Conservation (phyloP, 2,329 filamentous ascomycete species). For the Colletotrichum sp. region DNA sequence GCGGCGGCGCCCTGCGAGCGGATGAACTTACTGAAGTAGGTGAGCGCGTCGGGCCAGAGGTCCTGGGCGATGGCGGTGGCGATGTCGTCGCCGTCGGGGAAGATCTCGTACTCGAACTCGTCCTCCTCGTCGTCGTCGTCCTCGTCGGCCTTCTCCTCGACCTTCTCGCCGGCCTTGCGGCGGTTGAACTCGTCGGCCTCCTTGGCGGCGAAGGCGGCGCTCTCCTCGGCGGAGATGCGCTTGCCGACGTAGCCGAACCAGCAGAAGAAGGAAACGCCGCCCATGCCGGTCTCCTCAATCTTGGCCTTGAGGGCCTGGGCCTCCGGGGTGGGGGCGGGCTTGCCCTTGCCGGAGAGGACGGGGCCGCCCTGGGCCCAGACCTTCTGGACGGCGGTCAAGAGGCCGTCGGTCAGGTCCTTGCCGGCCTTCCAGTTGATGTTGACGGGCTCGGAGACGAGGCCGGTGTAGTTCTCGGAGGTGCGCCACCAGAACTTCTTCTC, state of each 20-base stretch:
- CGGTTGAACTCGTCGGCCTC: conserved; percentile 62
- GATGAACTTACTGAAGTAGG: conserved; percentile 80
- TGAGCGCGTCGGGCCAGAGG: conserved; percentile 85
- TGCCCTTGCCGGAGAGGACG: conserved; percentile 42
- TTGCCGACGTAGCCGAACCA: conserved; percentile 84
- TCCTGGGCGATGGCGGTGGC: conserved; percentile 85
- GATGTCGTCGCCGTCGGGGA: conserved; percentile 84
- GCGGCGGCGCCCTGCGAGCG: background rate
- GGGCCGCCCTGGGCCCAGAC: conserved; percentile 59
- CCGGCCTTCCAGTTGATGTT: conserved; percentile 86
- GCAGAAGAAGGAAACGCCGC: conserved; percentile 81
- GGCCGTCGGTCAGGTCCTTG: conserved; percentile 82
- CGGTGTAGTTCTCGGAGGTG: conserved; percentile 70
- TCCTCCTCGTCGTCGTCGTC: conserved; percentile 66
- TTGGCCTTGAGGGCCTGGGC: conserved; percentile 58
- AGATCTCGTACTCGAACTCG: conserved; percentile 79
- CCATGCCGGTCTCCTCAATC: conserved; percentile 66
- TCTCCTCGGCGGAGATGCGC: conserved; percentile 76
- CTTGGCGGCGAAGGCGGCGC: conserved; percentile 62
- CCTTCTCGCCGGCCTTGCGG: conserved; percentile 55
- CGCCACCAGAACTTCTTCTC: conserved; percentile 95
- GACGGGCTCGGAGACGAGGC: conserved; percentile 87
- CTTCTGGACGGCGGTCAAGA: conserved; percentile 75
- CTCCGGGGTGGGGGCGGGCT: conserved; percentile 44
- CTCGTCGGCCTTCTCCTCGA: conserved; percentile 45